Conservation (phyloP, 2,329 filamentous ascomycete species). For the Cladosporium sp. region DNA sequence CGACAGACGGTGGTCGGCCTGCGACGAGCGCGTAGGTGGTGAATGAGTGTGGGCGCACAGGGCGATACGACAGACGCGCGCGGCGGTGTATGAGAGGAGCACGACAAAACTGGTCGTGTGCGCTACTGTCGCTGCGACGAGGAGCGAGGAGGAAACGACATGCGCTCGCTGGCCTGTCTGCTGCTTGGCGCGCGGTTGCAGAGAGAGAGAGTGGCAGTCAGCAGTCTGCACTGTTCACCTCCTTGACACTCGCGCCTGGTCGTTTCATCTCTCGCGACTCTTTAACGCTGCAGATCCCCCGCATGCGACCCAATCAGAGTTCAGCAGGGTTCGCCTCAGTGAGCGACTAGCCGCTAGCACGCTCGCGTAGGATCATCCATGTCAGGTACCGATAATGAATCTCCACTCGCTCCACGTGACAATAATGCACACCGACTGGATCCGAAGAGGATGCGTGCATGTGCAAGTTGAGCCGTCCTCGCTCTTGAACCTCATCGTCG, state of each 20-base stretch:
- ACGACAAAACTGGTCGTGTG: not conserved
- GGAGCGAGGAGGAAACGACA: not conserved
- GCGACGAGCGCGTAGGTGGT: constrained; percentile 4
- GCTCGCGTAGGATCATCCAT: not conserved
- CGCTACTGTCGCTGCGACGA: not conserved
- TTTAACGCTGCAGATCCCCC: not conserved
- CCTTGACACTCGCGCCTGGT: not conserved
- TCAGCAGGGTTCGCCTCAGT: not conserved
- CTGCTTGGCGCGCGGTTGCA: constrained; percentile 1
- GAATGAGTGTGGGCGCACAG: constrained; percentile 1
- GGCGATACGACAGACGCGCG: constrained; percentile 4
- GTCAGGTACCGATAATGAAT: not conserved
- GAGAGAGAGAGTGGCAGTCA: not conserved
- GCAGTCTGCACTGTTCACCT: not conserved
- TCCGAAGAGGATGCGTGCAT: too few species aligned
- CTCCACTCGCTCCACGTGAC: too few species aligned
- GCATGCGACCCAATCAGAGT: not conserved
- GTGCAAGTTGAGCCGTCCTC: too few species aligned
- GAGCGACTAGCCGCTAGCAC: not conserved
- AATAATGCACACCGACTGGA: not conserved
- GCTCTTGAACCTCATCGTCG: too few species aligned
- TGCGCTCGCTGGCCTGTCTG: not conserved
- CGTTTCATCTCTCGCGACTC: constrained; percentile 5
- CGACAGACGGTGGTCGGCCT: not conserved
- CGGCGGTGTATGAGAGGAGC: constrained; percentile 3